These are phyloP conservation scores for Trichothecium roseum DNA, from an alignment of 2,329 filamentous ascomycete species.

Conservation along the genomic window DNA sequence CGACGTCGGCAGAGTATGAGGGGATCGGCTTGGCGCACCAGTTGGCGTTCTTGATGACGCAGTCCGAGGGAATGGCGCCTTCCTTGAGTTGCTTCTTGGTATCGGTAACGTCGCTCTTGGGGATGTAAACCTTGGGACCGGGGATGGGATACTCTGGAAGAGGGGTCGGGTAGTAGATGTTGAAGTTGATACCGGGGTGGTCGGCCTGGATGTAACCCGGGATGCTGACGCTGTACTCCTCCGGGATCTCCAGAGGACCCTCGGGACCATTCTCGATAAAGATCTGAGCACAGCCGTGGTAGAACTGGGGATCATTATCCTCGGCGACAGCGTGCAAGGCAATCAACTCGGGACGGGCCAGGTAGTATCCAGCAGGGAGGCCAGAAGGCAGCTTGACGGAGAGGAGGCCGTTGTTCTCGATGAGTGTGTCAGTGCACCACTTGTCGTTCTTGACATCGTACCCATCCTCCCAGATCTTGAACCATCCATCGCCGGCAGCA, in stretches of 20 bases:
- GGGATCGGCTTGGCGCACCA: slow-evolving; percentile 58
- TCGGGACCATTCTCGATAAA: slow-evolving; percentile 41
- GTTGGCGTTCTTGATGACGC: slow-evolving; percentile 58
- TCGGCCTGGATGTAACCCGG: slow-evolving; percentile 51
- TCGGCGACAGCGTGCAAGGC: slow-evolving; percentile 53
- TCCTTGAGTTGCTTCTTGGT: slow-evolving; percentile 15
- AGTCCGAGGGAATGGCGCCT: slow-evolving; percentile 43
- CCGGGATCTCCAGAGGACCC: slow-evolving; percentile 35
- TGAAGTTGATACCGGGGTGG: slow-evolving; percentile 48
- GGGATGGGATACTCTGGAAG: slow-evolving; percentile 41
- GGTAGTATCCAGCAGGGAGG: slow-evolving; percentile 56
- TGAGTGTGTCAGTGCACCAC: slow-evolving; percentile 65
- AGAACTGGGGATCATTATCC: slow-evolving; percentile 58
- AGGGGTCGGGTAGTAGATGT: slow-evolving; percentile 45
- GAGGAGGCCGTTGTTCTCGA: slow-evolving; percentile 52
- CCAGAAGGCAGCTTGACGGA: slow-evolving; percentile 50
- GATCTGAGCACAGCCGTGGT: slow-evolving; percentile 61
- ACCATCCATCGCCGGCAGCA: slow-evolving; percentile 59
- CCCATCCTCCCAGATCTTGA: slow-evolving; percentile 66
- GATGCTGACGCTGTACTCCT: slow-evolving; percentile 45
- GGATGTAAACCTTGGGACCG: slow-evolving; percentile 39
- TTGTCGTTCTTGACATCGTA: slow-evolving; percentile 43
- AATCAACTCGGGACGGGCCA: slow-evolving; percentile 61
- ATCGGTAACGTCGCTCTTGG: not conserved
- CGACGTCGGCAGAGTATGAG: slow-evolving; percentile 37